Conservation (phyloP, 441 rosid species). For the Adansonia gregorii region DNA sequence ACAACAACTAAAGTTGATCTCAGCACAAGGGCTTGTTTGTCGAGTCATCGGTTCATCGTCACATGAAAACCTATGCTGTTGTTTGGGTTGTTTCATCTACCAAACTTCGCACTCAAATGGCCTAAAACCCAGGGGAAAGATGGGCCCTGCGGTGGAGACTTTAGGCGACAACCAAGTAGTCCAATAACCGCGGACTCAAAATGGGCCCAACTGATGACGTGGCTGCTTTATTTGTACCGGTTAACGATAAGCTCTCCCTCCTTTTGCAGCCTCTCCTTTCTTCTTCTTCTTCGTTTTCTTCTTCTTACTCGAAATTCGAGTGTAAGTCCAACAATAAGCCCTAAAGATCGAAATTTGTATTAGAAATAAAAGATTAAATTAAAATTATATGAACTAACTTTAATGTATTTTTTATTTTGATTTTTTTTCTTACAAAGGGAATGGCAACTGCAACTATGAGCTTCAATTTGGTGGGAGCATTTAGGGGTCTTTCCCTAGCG, state of each 20-base stretch:
- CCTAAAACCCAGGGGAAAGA: background rate
- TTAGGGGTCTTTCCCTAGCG: conserved; percentile 64
- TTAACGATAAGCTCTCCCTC: background rate
- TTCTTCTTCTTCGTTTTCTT: background rate
- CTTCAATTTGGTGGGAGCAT: conserved; percentile 56
- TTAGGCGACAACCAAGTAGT: background rate
- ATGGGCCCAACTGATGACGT: background rate
- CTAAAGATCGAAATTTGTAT: background rate
- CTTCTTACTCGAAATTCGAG: background rate
- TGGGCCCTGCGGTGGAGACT: background rate
- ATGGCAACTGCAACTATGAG: conserved; percentile 54
- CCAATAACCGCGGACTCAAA: background rate
- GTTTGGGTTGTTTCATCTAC: too few species aligned
- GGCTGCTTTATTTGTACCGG: background rate
- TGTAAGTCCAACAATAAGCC: background rate
- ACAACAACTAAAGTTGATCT: too few species aligned
- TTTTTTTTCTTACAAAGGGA: background rate
- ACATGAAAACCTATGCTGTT: too few species aligned
- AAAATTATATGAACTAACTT: background rate
- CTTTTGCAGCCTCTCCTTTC: background rate
- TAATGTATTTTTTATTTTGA: background rate
- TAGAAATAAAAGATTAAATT: background rate
- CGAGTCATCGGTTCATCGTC: too few species aligned
- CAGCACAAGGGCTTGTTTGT: too few species aligned
- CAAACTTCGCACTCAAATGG: background rate